Evolutionary conservation across 441 rosid species (phyloP), one percentile per base, ranked within the genome.

Genomic region (Macaranga tanarius): DNA sequence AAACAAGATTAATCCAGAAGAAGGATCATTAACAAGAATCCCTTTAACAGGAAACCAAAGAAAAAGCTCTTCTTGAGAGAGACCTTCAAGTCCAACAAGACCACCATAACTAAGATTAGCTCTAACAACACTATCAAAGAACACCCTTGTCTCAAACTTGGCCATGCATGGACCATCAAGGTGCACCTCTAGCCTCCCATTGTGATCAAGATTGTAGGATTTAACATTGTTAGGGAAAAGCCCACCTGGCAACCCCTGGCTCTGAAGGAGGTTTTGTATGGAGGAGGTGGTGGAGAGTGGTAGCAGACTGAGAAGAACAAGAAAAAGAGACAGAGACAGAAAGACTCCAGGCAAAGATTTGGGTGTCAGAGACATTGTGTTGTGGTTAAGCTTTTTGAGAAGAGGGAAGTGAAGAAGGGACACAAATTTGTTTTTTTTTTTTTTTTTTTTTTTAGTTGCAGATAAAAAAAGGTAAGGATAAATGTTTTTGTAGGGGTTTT

Each of bases 51-150:
- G 97, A 44, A 93, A 78, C 98, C 98, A 93, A 25, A 93, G 87
- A 61, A 93, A 93, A 25, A 93, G 89, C 85, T 92, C 97, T 78
- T 91, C 90, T 69, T 93, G 97, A 25, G 84, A 74, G 16, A 93
- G 85, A n/a, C 98, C 98, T 77, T 93, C 84, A 60, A 93, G 79
- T 2, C 95, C 98, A n/a, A 81, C 63, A 25, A 93, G 90, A 19
- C 95, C 95, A 54, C 98, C 97, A 67, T 92, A 93, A 65, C 90
- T 90, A 26, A 93, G 88, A 69, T 92, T 93, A 31, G 96, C 98
- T 67, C 78, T 86, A n/a, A 93, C 88, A 51, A 89, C 89, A 17
- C 86, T 86, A 67, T 92, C 91, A 69, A 92, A 92, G 72, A 72
- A 76, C n/a, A 93, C 93, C 57, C 92, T 81, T 20, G 88, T 86